Evolutionary conservation across 441 rosid species (phyloP).

Genomic region (Gossypium schwendimanii): DNA sequence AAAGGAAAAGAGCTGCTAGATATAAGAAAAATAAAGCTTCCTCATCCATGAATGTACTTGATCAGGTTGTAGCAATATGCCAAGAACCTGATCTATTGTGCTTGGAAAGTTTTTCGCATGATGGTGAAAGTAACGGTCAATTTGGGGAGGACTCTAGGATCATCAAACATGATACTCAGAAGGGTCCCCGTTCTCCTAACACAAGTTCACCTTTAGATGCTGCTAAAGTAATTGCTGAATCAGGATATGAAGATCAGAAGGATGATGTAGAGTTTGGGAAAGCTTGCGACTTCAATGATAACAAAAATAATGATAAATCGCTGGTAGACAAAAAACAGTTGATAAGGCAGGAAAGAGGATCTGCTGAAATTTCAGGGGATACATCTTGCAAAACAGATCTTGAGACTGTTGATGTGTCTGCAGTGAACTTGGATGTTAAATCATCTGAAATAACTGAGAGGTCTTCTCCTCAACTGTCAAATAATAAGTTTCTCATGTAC

Average conservation of each 20-base stretch:
- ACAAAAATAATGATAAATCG: constrained; percentile 16
- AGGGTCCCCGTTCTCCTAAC: constrained; percentile 16
- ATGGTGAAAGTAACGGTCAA: constrained; percentile 15
- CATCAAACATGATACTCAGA: constrained; percentile 14
- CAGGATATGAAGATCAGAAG: constrained; percentile 18
- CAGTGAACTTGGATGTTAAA: constrained; percentile 21
- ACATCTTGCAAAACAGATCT: constrained; percentile 23
- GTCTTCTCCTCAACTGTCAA: constrained; percentile 27
- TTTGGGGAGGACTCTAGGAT: constrained; percentile 17
- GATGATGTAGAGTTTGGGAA: constrained; percentile 14
- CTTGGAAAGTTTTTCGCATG: constrained; percentile 4
- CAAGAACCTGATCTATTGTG: constrained; percentile 22
- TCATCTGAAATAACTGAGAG: constrained; percentile 28
- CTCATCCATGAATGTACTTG: constrained; percentile 13
- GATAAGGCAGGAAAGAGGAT: constrained; percentile 27
- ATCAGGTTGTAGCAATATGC: constrained; percentile 22
- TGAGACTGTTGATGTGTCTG: constrained; percentile 13
- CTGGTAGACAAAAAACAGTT: constrained; percentile 19
- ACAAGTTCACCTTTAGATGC: constrained; percentile 19
- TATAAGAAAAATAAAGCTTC: constrained; percentile 24
- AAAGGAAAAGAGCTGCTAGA: constrained; percentile 39
- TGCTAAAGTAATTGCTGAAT: constrained; percentile 14
- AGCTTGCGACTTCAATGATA: constrained; percentile 13
- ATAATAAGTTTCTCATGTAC: constrained; percentile 57
- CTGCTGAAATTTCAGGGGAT: constrained; percentile 25